A percentile compares a stretch with the other conserved stretches of the same genome.
Conservation (phyloP, 257 asterid species). For the Petunia secreta region DNA sequence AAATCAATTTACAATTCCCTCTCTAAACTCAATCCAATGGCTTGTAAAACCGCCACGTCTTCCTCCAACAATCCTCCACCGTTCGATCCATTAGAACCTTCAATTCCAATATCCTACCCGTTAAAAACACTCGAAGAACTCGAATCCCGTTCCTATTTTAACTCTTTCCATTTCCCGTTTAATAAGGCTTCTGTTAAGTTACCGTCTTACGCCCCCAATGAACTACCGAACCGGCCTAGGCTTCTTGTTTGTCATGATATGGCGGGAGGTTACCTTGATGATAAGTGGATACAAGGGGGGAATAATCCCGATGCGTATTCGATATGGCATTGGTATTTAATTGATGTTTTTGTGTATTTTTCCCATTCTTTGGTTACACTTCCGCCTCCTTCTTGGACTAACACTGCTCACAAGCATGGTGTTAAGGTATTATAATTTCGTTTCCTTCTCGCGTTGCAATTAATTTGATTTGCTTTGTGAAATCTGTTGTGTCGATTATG, state of each 20-base stretch:
- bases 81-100: constrained; percentile 66
- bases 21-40: constrained; percentile 27
- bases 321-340: constrained; percentile 97
- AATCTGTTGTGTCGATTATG: no score
- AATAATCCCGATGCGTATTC: constrained; percentile 67
- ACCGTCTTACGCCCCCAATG: constrained; percentile 31
- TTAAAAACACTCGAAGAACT: constrained; percentile 78
- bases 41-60: neutral
- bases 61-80: constrained; percentile 51
- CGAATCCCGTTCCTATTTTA: constrained; percentile 70
- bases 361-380: constrained; percentile 83
- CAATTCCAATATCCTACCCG: constrained; percentile 77
- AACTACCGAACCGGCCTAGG: constrained; percentile 64
- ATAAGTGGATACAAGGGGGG: constrained; percentile 85
- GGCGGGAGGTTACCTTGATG: constrained; percentile 89
- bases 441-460: neutral
- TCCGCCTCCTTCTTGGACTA: constrained; percentile 96
- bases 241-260: constrained; percentile 88
- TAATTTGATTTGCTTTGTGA: neutral
- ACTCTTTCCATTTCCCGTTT: constrained; percentile 81
- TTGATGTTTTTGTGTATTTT: constrained; percentile 89
- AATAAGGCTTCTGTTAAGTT: constrained; percentile 58
- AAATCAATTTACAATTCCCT: constrained; percentile 43
- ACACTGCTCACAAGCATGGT: constrained; percentile 87
- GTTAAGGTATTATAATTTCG: constrained; percentile 60